Evolutionary conservation across 176 grass and related monocot genomes (phyloP).

Genomic region (Themeda triandra): DNA sequence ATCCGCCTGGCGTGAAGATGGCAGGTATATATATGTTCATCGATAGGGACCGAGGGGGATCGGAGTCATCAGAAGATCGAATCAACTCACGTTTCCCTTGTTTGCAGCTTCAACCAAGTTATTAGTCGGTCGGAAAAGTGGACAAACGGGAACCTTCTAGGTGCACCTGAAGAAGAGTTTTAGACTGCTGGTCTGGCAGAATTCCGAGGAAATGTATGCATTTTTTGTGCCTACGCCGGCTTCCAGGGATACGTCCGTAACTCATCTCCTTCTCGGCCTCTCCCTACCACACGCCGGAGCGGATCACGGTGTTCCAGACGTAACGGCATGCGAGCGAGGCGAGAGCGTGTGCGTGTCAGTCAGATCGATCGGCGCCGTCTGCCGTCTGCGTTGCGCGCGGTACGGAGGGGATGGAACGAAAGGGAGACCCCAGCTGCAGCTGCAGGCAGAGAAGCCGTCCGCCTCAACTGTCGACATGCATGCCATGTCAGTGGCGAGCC

Average conservation of each 20-base stretch:
- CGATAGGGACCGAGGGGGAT: no score
- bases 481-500: neutral
- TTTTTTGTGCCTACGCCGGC: neutral
- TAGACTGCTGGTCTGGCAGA: neutral
- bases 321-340: neutral
- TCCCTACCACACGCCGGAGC: no score
- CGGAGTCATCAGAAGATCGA: no score
- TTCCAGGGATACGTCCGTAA: neutral
- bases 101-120: neutral
- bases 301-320: no score
- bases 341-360: neutral
- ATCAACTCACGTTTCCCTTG: neutral
- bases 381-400: neutral
- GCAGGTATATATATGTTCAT: no score
- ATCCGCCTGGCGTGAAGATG: no score
- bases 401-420: neutral
- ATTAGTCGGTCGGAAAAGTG: neutral
- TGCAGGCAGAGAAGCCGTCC: constrained; percentile 26
- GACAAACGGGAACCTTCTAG: neutral
- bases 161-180: neutral
- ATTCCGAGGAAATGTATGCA: neutral
- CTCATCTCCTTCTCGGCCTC: no score
- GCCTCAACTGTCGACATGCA: constrained; percentile 8
- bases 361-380: no score
- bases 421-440: constrained; percentile 24